A percentile compares a stretch with the other conserved stretches of the same genome.
These are phyloP conservation scores for Nakazawaea holstii DNA, from an alignment of 805 yeast species.

Conservation along the genomic window DNA sequence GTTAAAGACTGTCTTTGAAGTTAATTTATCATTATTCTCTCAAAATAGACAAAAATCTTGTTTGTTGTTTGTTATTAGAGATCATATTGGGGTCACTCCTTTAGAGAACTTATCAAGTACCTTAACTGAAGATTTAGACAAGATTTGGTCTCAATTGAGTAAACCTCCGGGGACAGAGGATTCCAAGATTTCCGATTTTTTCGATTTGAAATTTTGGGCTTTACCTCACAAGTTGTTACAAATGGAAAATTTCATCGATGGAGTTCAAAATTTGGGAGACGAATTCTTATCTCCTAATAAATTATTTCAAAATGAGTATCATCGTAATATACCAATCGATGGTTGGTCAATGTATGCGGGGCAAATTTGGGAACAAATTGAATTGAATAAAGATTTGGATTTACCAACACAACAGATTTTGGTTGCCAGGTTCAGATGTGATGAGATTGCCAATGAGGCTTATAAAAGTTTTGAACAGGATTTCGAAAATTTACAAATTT, in stretches of 20 bases:
- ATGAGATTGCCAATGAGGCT: slow-evolving; percentile 66
- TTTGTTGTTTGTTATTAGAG: slow-evolving; percentile 84
- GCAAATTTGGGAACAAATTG: slow-evolving; percentile 92
- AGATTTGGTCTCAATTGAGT: slow-evolving; percentile 71
- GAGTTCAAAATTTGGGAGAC: slow-evolving; percentile 60
- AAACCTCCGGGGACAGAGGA: slow-evolving; percentile 65
- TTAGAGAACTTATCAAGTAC: slow-evolving; percentile 64
- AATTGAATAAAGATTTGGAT: slow-evolving; percentile 87
- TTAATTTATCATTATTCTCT: slow-evolving; percentile 81
- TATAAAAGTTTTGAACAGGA: slow-evolving; percentile 36
- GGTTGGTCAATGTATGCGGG: slow-evolving; percentile 94
- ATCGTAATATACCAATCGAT: slow-evolving; percentile 84
- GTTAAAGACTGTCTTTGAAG: slow-evolving; percentile 93
- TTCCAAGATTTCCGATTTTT: slow-evolving; percentile 63
- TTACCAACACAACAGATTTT: slow-evolving; percentile 94
- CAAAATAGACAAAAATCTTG: slow-evolving; percentile 52
- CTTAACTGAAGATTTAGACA: slow-evolving; percentile 61
- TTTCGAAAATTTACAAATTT: slow-evolving; percentile 25
- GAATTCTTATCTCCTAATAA: slow-evolving; percentile 37
- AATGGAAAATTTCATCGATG: slow-evolving; percentile 60
- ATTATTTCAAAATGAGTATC: slow-evolving; percentile 66
- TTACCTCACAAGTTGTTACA: slow-evolving; percentile 83
- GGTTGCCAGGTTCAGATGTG: slow-evolving; percentile 92
- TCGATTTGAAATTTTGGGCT: slow-evolving; percentile 77
- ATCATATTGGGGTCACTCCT: slow-evolving; percentile 86